These are phyloP conservation scores for Alternaria brassicicola DNA, from an alignment of 2,329 filamentous ascomycete species.

Conservation along the genomic window DNA sequence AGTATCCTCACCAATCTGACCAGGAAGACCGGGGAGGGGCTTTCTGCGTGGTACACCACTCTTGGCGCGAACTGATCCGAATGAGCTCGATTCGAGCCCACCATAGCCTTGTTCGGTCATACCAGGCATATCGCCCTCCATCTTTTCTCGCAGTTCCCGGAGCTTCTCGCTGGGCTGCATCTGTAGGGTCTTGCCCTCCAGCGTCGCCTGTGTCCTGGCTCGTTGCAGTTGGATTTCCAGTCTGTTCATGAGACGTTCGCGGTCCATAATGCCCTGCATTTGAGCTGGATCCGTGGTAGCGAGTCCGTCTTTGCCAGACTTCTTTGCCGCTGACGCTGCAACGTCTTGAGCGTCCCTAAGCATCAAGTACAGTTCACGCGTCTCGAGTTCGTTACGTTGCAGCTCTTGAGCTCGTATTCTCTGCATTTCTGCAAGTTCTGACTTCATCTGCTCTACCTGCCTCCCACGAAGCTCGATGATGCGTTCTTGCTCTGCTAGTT, in stretches of 20 bases:
- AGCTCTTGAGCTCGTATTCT: slow-evolving; percentile 86
- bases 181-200: slow-evolving; percentile 89
- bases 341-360: slow-evolving; percentile 96
- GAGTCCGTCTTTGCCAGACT: slow-evolving; percentile 58
- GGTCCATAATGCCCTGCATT: slow-evolving; percentile 91
- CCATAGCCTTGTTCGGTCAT: slow-evolving; percentile 48
- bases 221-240: slow-evolving; percentile 94
- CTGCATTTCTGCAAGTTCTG: slow-evolving; percentile 86
- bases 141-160: slow-evolving; percentile 88
- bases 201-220: slow-evolving; percentile 96
- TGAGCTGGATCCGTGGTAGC: slow-evolving; percentile 71
- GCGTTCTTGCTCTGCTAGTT: slow-evolving; percentile 88
- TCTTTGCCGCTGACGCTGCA: slow-evolving; percentile 83
- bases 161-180: slow-evolving; percentile 89
- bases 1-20: slow-evolving; percentile 47
- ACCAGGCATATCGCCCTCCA: slow-evolving; percentile 70
- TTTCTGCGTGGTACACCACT: slow-evolving; percentile 49
- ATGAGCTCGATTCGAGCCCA: slow-evolving; percentile 72
- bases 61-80: slow-evolving; percentile 57
- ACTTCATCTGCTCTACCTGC: slow-evolving; percentile 86
- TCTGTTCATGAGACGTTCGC: slow-evolving; percentile 89
- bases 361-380: slow-evolving; percentile 96
- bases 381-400: slow-evolving; percentile 94
- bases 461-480: slow-evolving; percentile 88
- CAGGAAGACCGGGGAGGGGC: slow-evolving; percentile 43